phyloP scores from a whole-genome alignment of 768 basidiomycete species.

The Boletus bicolor region DNA sequence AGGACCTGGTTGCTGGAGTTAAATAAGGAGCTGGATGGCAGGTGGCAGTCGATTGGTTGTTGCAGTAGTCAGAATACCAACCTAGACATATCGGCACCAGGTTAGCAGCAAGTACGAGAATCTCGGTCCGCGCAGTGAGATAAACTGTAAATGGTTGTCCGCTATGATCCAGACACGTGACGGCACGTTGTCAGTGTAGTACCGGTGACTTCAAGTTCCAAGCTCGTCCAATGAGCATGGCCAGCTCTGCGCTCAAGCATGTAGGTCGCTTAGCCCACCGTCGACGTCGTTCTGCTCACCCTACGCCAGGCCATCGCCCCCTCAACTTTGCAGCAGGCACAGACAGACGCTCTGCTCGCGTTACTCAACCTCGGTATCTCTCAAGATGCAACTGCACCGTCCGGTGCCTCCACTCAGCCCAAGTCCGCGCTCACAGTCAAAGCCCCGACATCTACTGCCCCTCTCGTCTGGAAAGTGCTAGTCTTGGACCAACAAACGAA shows the following conservation, averaged over 20 bases:
- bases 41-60: neutral
- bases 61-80: neutral
- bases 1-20: neutral
- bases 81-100: neutral
- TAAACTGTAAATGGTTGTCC: too few relatives aligned
- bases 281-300: constrained; percentile 23
- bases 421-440: constrained; percentile 44
- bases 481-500: constrained; percentile 95
- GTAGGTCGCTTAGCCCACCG: constrained; percentile 26
- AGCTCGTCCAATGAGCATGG: constrained; percentile 31
- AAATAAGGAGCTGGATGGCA: neutral
- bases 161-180: constrained; percentile 12
- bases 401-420: constrained; percentile 10
- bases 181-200: neutral
- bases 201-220: neutral
- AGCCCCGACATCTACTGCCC: constrained; percentile 51
- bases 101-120: neutral
- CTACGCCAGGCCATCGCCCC: constrained; percentile 39
- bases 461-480: constrained; percentile 94
- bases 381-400: constrained; percentile 35
- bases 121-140: too few relatives aligned
- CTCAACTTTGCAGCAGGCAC: constrained; percentile 79
- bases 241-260: constrained; percentile 45
- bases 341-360: constrained; percentile 79
- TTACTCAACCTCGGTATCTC: constrained; percentile 76